phyloP scores from a whole-genome alignment of 768 basidiomycete species.

The Phlegmacium glaucopus region DNA sequence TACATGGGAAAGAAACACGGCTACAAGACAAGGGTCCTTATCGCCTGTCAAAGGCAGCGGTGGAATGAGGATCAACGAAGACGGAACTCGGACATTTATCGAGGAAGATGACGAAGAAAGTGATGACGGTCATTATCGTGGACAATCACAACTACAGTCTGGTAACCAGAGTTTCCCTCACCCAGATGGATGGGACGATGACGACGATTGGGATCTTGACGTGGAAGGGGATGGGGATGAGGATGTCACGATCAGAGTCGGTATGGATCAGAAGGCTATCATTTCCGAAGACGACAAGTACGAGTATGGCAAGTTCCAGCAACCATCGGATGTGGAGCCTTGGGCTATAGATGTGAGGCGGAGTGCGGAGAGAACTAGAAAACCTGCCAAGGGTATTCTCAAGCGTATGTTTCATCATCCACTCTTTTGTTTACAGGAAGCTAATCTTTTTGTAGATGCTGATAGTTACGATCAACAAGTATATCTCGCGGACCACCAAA shows the following conservation, averaged over 20 bases:
- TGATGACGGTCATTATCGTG: constrained; percentile 46
- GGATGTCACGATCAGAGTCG: constrained; percentile 69
- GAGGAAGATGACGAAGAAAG: constrained; percentile 72
- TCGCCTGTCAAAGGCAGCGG: constrained; percentile 40
- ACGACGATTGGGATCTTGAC: constrained; percentile 74
- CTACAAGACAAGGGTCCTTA: constrained; percentile 48
- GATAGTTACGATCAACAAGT: constrained; percentile 62
- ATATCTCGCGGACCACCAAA: constrained; percentile 46
- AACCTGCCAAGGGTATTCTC: constrained; percentile 81
- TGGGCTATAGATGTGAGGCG: constrained; percentile 77
- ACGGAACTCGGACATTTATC: constrained; percentile 60
- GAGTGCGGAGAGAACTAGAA: constrained; percentile 61
- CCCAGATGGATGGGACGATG: constrained; percentile 72
- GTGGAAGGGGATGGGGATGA: constrained; percentile 59
- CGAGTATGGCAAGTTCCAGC: constrained; percentile 8
- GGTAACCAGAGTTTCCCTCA: constrained; percentile 36
- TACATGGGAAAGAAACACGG: constrained; percentile 83
- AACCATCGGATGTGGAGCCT: constrained; percentile 42
- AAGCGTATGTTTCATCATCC: constrained; percentile 59
- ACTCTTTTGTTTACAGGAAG: not conserved
- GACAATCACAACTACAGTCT: constrained; percentile 4
- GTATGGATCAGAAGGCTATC: constrained; percentile 41
- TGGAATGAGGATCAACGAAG: constrained; percentile 51
- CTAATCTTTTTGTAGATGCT: constrained; percentile 46
- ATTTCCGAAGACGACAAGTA: constrained; percentile 42